phyloP scores from a whole-genome alignment of 345 rosid species.

The Trapa bicornis region DNA sequence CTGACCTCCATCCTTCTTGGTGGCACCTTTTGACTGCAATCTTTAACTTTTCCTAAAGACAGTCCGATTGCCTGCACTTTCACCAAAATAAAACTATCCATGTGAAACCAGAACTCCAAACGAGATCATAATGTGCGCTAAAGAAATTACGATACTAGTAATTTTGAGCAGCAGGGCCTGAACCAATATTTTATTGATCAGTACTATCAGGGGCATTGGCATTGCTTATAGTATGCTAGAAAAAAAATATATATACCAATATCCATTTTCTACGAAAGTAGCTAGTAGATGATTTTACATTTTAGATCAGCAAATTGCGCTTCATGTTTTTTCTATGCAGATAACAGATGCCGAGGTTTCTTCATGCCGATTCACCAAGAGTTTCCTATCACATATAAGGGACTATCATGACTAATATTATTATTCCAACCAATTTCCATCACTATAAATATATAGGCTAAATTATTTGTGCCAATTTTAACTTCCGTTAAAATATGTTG shows the following conservation, averaged over 20 bases:
- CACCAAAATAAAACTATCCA: background rate
- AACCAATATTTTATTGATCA: background rate
- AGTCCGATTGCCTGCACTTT: conserved; percentile 57
- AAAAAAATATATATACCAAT: background rate
- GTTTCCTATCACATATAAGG: background rate
- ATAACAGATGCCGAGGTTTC: background rate
- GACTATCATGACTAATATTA: background rate
- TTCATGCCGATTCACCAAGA: background rate
- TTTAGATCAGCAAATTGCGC: background rate
- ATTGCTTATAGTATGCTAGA: background rate
- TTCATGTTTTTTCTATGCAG: background rate
- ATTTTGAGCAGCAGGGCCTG: background rate
- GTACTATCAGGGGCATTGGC: background rate
- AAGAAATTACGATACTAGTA: background rate
- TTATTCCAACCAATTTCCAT: background rate
- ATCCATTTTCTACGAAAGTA: background rate
- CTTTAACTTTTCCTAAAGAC: conserved; percentile 24
- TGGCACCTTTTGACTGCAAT: conserved; percentile 14
- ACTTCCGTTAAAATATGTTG: too few relatives aligned
- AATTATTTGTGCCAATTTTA: background rate
- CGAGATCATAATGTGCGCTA: background rate
- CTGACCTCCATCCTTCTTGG: conserved; percentile 13
- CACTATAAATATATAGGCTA: too few relatives aligned
- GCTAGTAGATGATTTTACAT: background rate
- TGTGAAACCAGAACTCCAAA: background rate